Evolutionary conservation across 805 yeast genomes (phyloP).

Genomic region (Lachancea mirantina): DNA sequence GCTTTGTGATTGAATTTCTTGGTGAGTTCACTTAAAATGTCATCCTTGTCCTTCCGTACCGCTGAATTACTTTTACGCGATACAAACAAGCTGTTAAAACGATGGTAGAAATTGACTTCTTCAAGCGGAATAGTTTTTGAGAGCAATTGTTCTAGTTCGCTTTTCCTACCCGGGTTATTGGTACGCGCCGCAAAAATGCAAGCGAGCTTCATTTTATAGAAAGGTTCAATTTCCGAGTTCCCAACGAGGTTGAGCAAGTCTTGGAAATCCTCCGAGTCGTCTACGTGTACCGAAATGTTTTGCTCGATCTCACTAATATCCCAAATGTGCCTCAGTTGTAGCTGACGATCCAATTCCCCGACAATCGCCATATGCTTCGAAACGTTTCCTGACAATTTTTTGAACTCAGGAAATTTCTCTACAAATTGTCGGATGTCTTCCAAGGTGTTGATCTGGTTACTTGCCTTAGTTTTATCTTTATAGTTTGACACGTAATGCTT

Average conservation of each 20-base stretch:
- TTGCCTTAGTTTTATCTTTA: slow-evolving; percentile 70
- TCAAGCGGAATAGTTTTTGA: slow-evolving; percentile 33
- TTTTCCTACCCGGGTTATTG: slow-evolving; percentile 50
- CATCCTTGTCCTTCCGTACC: slow-evolving; percentile 19
- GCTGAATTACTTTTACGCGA: slow-evolving; percentile 3
- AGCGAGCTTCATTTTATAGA: slow-evolving; percentile 62
- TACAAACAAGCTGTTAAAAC: slow-evolving; percentile 34
- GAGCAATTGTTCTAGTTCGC: slow-evolving; percentile 37
- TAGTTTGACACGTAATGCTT: slow-evolving; percentile 78
- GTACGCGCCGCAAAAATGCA: slow-evolving; percentile 69
- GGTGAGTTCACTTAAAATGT: slow-evolving; percentile 29
- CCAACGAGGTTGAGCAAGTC: slow-evolving; percentile 51
- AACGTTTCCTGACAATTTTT: slow-evolving; percentile 78
- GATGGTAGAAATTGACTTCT: slow-evolving; percentile 38
- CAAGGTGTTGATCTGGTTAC: slow-evolving; percentile 60
- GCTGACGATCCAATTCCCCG: slow-evolving; percentile 73
- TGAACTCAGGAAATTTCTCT: slow-evolving; percentile 90
- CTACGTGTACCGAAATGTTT: slow-evolving; percentile 60
- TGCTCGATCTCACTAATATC: slow-evolving; percentile 89
- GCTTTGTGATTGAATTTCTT: slow-evolving; percentile 33
- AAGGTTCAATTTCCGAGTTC: slow-evolving; percentile 39
- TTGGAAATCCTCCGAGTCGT: slow-evolving; percentile 48
- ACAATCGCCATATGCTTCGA: slow-evolving; percentile 89
- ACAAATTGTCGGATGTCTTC: slow-evolving; percentile 87
- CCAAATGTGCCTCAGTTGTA: slow-evolving; percentile 62